Percentiles rank a stretch among this genome's conserved stretches.
Conservation (phyloP, 192 early-diverging fungal genomes). For the Podila horticola region DNA sequence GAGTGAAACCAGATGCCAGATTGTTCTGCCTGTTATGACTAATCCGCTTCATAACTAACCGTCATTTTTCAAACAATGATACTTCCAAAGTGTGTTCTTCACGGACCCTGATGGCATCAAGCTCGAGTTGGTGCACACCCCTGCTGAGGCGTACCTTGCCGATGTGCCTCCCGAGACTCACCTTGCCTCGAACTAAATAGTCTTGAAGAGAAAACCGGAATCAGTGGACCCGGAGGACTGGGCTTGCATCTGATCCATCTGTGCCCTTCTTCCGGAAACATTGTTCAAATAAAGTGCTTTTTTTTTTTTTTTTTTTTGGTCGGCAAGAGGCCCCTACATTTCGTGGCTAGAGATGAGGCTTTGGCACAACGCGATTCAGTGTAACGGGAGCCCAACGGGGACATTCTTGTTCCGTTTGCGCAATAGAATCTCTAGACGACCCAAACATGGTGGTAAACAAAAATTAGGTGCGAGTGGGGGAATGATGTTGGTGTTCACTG, state of each 20-base stretch:
- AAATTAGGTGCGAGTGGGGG: too few relatives aligned
- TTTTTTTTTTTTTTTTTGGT: too few relatives aligned
- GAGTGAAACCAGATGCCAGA: background rate
- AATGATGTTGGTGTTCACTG: too few relatives aligned
- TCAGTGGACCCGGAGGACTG: background rate
- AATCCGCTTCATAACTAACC: background rate
- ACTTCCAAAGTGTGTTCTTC: conserved; percentile 3
- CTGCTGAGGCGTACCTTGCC: background rate
- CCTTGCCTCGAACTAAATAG: background rate
- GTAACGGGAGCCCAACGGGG: too few relatives aligned
- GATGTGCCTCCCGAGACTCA: background rate
- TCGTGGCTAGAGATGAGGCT: too few relatives aligned
- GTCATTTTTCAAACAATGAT: background rate
- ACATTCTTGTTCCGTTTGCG: too few relatives aligned
- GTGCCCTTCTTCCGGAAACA: too few relatives aligned
- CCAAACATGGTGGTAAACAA: too few relatives aligned
- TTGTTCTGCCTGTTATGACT: background rate
- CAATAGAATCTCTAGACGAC: too few relatives aligned
- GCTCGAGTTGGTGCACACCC: conserved; percentile 5
- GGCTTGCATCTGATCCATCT: background rate
- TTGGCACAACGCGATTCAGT: too few relatives aligned
- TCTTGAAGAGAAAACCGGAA: background rate
- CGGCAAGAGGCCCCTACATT: too few relatives aligned
- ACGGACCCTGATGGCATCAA: conserved; percentile 9
- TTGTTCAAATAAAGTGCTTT: too few relatives aligned